phyloP scores from a whole-genome alignment of 2,329 filamentous ascomycete species.

The Rutstroemia sydowiana region DNA sequence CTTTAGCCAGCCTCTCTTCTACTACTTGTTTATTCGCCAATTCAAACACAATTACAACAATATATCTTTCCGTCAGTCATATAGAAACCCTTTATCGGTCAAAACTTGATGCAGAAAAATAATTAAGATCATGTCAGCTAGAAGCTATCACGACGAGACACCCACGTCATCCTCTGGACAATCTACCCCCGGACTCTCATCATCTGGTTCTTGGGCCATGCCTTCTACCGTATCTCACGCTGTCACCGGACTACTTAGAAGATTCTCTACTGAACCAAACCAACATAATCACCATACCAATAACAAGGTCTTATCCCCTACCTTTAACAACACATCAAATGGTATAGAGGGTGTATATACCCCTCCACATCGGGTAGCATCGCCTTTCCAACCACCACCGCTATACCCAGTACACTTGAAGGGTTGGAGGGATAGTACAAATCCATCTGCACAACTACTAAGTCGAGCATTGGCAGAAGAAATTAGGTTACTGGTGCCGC shows the following conservation, averaged over 20 bases:
- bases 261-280: slow-evolving; percentile 48
- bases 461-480: slow-evolving; percentile 76
- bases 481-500: slow-evolving; percentile 80
- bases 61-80: not conserved
- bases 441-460: slow-evolving; percentile 56
- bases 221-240: slow-evolving; percentile 42
- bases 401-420: slow-evolving; percentile 70
- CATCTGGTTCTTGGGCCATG: slow-evolving; percentile 36
- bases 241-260: slow-evolving; percentile 58
- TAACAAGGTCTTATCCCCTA: not conserved
- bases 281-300: slow-evolving; percentile 15
- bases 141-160: slow-evolving; percentile 11
- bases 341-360: slow-evolving; percentile 26
- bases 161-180: slow-evolving; percentile 18
- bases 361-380: slow-evolving; percentile 47
- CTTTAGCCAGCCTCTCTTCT: not conserved
- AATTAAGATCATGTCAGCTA: not conserved
- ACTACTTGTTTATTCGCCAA: not conserved
- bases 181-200: slow-evolving; percentile 32
- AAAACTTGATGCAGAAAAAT: slow-evolving; percentile 2
- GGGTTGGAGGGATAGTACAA: slow-evolving; percentile 57
- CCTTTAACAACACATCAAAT: not conserved
- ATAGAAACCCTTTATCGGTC: not conserved
- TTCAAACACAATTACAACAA: not conserved
- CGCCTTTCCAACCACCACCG: slow-evolving; percentile 81